Evolutionary conservation across 2,329 filamentous ascomycete genomes (phyloP).

Genomic region (Nothophaeocryptopus gaeumannii): DNA sequence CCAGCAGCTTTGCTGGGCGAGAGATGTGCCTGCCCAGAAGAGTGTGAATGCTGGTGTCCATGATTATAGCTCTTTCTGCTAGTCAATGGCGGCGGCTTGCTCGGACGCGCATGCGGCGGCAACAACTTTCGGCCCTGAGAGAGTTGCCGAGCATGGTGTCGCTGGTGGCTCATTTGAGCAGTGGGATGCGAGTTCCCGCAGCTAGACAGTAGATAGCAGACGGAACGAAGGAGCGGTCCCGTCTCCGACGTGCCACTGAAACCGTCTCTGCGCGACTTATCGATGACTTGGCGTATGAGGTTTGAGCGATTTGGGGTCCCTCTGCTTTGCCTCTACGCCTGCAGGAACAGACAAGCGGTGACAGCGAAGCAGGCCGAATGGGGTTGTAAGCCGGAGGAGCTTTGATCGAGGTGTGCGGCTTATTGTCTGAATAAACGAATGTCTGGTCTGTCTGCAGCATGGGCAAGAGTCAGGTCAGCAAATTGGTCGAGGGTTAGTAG

Average conservation of each 20-base stretch:
- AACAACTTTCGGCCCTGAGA: slow-evolving; percentile 29
- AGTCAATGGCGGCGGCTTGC: slow-evolving; percentile 24
- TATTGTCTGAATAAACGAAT: no score
- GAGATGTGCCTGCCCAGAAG: slow-evolving; percentile 9
- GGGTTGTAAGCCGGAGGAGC: no score
- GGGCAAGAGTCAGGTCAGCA: no score
- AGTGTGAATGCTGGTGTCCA: slow-evolving; percentile 10
- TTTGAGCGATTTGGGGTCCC: neutral
- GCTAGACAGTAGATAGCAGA: neutral
- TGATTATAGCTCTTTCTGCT: slow-evolving; percentile 27
- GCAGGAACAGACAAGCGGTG: slow-evolving; percentile 6
- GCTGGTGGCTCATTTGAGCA: slow-evolving; percentile 24
- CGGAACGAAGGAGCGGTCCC: neutral
- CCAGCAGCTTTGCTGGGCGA: slow-evolving; percentile 14
- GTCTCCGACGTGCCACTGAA: neutral
- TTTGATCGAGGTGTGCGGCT: no score
- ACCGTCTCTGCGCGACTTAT: no score
- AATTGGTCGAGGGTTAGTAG: no score
- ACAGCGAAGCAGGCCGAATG: neutral
- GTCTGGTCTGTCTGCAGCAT: no score
- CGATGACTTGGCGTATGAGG: no score
- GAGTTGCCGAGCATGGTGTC: slow-evolving; percentile 26
- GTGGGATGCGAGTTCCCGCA: neutral
- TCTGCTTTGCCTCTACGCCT: no score
- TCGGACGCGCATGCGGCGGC: slow-evolving; percentile 26